These are phyloP conservation scores for Hypoxylon perforatum DNA, from an alignment of 495 filamentous ascomycete species.

Conservation along the genomic window DNA sequence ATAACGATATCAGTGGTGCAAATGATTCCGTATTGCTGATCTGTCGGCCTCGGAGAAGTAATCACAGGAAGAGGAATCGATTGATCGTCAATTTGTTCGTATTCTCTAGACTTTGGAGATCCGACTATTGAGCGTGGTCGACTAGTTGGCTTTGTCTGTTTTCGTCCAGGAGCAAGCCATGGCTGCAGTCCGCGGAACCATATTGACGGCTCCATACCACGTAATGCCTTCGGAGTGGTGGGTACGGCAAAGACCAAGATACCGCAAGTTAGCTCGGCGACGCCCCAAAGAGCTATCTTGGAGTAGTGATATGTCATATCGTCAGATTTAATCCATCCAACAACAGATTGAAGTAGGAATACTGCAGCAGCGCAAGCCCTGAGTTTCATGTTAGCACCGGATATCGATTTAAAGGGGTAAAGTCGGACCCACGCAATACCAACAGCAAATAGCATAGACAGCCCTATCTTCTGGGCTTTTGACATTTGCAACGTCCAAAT, in stretches of 20 bases:
- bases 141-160: no score
- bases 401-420: background rate
- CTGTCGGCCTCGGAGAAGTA: no score
- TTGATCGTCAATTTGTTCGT: no score
- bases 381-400: background rate
- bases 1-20: no score
- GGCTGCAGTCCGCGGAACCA: no score
- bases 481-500: background rate
- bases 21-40: no score
- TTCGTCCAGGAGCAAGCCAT: no score
- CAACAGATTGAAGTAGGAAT: background rate
- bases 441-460: background rate
- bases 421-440: no score
- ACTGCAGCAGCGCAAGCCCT: constrained; percentile 1
- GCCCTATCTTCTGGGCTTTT: background rate
- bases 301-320: constrained; percentile 27
- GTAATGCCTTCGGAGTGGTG: background rate
- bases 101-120: no score
- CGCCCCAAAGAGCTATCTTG: constrained; percentile 9
- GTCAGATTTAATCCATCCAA: constrained; percentile 1
- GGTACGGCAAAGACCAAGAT: constrained; percentile 23
- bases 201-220: background rate
- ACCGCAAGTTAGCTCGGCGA: constrained; percentile 20
- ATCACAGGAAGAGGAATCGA: no score
- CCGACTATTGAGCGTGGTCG: no score